Conservation (phyloP, 768 basidiomycete species). For the Scleroderma bovista region DNA sequence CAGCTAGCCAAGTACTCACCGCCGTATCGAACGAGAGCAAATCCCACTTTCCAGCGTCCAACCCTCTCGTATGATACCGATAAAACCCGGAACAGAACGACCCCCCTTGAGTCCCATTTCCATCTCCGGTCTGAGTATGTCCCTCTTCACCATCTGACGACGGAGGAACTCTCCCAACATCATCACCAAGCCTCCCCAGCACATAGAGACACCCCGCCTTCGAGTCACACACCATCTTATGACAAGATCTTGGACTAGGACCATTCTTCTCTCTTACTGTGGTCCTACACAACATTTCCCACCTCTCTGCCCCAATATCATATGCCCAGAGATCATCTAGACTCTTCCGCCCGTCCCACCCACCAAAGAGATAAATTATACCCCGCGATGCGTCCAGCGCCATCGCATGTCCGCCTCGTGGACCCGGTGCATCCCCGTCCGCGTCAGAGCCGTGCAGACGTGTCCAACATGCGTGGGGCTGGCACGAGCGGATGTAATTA, state of each 20-base stretch:
- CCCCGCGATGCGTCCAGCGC: conserved; percentile 63
- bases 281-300: conserved; percentile 53
- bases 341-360: conserved; percentile 69
- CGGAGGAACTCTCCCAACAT: conserved; percentile 27
- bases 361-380: conserved; percentile 71
- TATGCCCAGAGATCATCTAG: conserved; percentile 81
- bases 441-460: conserved; percentile 54
- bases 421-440: conserved; percentile 56
- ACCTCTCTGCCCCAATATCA: conserved; percentile 50
- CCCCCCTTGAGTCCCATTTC: conserved; percentile 14
- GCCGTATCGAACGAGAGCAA: conserved; percentile 60
- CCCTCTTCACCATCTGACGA: conserved; percentile 15
- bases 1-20: conserved; percentile 34
- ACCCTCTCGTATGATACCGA: conserved; percentile 62
- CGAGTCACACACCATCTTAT: conserved; percentile 78
- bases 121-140: conserved; percentile 28
- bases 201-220: conserved; percentile 67
- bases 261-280: conserved; percentile 57
- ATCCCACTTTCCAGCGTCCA: conserved; percentile 66
- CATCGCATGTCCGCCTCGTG: conserved; percentile 79
- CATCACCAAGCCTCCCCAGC: conserved; percentile 62
- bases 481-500: conserved; percentile 48
- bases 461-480: conserved; percentile 58
- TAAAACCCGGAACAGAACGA: conserved; percentile 66
- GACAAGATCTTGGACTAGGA: conserved; percentile 68